Evolutionary conservation across 768 basidiomycete genomes (phyloP).

Genomic region (Glaciozyma antarctica): DNA sequence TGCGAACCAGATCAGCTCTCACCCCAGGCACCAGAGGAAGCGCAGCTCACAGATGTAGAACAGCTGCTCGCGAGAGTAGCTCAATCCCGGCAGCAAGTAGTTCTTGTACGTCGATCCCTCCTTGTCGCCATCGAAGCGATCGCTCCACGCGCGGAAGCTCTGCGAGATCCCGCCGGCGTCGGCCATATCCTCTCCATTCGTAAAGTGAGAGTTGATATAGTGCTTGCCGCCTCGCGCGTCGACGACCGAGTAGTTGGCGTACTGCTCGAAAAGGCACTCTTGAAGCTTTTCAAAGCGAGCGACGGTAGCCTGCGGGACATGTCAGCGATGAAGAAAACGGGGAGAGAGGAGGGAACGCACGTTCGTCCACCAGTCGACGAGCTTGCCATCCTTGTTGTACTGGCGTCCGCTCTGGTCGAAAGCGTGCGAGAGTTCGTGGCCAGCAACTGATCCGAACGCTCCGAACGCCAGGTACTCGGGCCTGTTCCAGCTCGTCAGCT

Average conservation of each 20-base stretch:
- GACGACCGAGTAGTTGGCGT: conserved; percentile 71
- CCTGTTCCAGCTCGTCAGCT: conserved; percentile 43
- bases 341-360: conserved; percentile 29
- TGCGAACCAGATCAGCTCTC: background rate
- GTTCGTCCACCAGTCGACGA: conserved; percentile 90
- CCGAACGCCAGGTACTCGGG: conserved; percentile 84
- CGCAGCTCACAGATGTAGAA: conserved; percentile 32
- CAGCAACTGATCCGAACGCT: conserved; percentile 81
- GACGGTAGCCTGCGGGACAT: conserved; percentile 48
- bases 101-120: conserved; percentile 30
- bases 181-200: conserved; percentile 84
- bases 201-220: conserved; percentile 65
- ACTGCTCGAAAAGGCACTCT: conserved; percentile 84
- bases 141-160: conserved; percentile 84
- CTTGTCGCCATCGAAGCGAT: conserved; percentile 16
- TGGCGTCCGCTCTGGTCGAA: conserved; percentile 57
- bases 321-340: background rate
- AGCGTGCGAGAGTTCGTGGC: conserved; percentile 84
- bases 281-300: conserved; percentile 71
- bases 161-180: conserved; percentile 69
- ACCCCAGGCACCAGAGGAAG: background rate
- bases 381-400: conserved; percentile 80
- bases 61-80: conserved; percentile 33
- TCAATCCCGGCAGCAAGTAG: conserved; percentile 30
- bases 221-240: conserved; percentile 76